A percentile compares a stretch with the other conserved stretches of the same genome.
phyloP scores from a whole-genome alignment of 2,329 filamentous ascomycete genomes.

The Colletotrichum filicis region DNA sequence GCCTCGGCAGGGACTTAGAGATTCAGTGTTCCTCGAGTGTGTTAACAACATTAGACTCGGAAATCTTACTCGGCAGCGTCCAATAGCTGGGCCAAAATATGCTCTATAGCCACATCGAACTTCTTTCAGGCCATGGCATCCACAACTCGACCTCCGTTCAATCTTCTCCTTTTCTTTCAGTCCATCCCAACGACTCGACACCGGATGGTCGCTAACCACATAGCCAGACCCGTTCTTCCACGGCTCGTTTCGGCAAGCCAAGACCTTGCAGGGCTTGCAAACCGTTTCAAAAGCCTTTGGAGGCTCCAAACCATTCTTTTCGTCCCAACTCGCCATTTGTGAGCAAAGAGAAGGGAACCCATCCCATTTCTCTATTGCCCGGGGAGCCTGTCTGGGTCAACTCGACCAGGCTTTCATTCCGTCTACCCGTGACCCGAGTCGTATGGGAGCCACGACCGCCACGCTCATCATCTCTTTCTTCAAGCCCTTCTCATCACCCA shows the following conservation, averaged over 20 bases:
- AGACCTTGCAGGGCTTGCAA: slow-evolving; percentile 26
- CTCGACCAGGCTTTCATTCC: slow-evolving; percentile 16
- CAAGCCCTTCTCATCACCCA: neutral
- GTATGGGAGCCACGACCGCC: slow-evolving; percentile 18
- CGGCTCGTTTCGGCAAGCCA: slow-evolving; percentile 20
- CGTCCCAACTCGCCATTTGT: slow-evolving; percentile 1
- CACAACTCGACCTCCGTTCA: neutral
- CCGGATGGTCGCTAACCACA: slow-evolving; percentile 16
- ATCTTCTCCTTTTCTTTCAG: neutral
- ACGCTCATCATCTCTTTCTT: neutral
- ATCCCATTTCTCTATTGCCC: neutral
- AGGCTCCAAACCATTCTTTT: slow-evolving; percentile 4
- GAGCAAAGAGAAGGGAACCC: neutral
- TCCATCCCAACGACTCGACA: slow-evolving; percentile 13
- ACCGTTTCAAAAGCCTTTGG: slow-evolving; percentile 23
- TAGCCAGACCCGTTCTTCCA: neutral
- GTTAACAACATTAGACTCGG: slow-evolving; percentile 8
- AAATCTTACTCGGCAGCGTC: neutral
- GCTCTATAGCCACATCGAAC: slow-evolving; percentile 11
- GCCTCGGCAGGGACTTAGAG: neutral
- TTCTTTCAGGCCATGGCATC: neutral
- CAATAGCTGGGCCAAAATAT: slow-evolving; percentile 18
- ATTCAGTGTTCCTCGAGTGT: neutral
- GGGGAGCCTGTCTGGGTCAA: neutral
- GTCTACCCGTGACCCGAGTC: slow-evolving; percentile 24